Evolutionary conservation across 2,329 filamentous ascomycete species (phyloP), one percentile per base, ranked within the genome.

Genomic region (Parascedosporium putredinis): DNA sequence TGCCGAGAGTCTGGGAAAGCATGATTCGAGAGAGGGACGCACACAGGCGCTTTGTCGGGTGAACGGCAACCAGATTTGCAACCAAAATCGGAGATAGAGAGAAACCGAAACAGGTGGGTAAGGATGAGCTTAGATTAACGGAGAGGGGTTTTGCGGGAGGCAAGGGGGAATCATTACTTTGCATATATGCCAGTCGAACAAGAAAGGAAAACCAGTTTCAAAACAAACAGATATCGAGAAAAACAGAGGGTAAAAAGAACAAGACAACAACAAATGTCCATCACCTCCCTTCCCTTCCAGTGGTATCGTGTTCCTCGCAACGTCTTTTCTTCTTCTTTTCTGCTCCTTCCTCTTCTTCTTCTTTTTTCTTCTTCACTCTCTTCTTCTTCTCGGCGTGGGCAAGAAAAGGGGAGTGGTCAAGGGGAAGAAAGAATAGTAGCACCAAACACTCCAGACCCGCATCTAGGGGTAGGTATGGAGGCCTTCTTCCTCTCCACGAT

Each of bases 191-290:
- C 20, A 20, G 10, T 16, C n/a, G n/a, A n/a, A n/a, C n/a, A n/a
- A n/a, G n/a, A n/a, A n/a, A n/a, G n/a, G n/a, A n/a, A n/a, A n/a
- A n/a, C n/a, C n/a, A n/a, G n/a, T n/a, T n/a, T n/a, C n/a, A n/a
- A n/a, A n/a, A n/a, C n/a, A n/a, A n/a, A n/a, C n/a, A n/a, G n/a
- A n/a, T n/a, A n/a, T n/a, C n/a, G n/a, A n/a, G n/a, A n/a, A n/a
- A n/a, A n/a, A n/a, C n/a, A 14, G 20, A 20, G 40, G 38, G 31
- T 49, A 42, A 48, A 25, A 38, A 51, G 33, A 51, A 45, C 36
- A 51, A 42, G 45, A 51, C 48, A 51, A 47, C 33, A 27, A 48
- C n/a, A 38, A 27, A 23, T 12, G 27, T 31, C 27, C 12, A 6
- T 12, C 6, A 31, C 27, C 12, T 31, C 27, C 27, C 6, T 31